Evolutionary conservation across 208 protist genomes (phyloP).

Genomic region (Tritrichomonas musculus): DNA sequence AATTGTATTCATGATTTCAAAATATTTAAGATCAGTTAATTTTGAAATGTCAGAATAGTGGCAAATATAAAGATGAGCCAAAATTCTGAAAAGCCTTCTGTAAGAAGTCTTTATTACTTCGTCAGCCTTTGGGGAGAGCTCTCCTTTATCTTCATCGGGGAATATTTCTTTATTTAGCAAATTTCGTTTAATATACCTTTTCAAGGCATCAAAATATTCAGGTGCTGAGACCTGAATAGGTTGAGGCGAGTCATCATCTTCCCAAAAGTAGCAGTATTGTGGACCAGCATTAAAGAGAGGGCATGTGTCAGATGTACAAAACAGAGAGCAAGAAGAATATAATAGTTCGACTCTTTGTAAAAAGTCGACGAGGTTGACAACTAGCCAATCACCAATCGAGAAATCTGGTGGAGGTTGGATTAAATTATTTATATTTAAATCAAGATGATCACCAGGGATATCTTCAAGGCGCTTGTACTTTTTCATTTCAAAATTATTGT

Average conservation of each 20-base stretch:
- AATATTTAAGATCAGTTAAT: not conserved
- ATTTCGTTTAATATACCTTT: not conserved
- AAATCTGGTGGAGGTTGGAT: not conserved
- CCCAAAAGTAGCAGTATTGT: not conserved
- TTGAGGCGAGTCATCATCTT: not conserved
- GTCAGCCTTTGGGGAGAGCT: not conserved
- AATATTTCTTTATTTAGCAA: not conserved
- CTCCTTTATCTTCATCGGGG: not conserved
- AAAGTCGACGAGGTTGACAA: not conserved
- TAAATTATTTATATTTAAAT: not conserved
- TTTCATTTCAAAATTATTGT: not conserved
- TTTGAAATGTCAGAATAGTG: not conserved
- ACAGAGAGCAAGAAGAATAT: not conserved
- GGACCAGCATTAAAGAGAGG: not conserved
- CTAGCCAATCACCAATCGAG: not conserved
- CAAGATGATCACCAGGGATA: not conserved
- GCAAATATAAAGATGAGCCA: not conserved
- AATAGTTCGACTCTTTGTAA: not conserved
- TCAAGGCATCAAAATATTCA: not conserved
- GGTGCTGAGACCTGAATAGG: not conserved
- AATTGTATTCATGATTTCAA: not conserved
- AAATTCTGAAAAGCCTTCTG: not conserved
- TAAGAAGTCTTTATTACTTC: not conserved
- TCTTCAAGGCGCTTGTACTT: not conserved
- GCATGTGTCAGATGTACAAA: not conserved